Evolutionary conservation across 805 yeast species (phyloP).

Genomic region (Starmerella davenportii): DNA sequence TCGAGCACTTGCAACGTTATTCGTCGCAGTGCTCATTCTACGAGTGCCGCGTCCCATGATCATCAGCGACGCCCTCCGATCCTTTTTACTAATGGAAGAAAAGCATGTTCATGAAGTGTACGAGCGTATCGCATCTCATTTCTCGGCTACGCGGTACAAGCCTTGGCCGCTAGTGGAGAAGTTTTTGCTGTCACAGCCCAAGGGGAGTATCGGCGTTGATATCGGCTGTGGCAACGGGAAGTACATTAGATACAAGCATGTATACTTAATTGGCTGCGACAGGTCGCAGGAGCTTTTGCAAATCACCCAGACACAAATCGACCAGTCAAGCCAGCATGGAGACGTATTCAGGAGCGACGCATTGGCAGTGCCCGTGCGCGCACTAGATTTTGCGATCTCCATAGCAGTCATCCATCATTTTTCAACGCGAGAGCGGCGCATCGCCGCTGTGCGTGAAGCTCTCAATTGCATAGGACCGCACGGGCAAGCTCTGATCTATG

Average conservation of each 20-base stretch:
- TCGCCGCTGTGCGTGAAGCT: conserved; percentile 56
- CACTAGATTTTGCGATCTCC: conserved; percentile 72
- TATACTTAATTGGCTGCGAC: conserved; percentile 52
- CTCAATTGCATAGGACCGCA: conserved; percentile 33
- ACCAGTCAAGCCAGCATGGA: background rate
- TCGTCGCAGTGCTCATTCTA: no score
- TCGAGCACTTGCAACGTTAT: no score
- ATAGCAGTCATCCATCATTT: conserved; percentile 95
- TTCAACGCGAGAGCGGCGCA: conserved; percentile 63
- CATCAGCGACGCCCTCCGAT: no score
- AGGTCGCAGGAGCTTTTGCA: conserved; percentile 21
- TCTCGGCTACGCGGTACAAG: conserved; percentile 82
- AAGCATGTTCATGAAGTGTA: conserved; percentile 72
- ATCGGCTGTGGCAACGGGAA: conserved; percentile 98
- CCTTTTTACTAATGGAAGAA: conserved; percentile 41
- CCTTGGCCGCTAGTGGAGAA: conserved; percentile 93
- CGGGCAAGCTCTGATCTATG: conserved; percentile 67
- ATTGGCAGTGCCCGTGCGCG: conserved; percentile 28
- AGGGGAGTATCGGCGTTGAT: conserved; percentile 64
- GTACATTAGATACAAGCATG: conserved; percentile 54
- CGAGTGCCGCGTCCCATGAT: no score
- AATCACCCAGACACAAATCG: conserved; percentile 19
- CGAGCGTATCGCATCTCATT: conserved; percentile 80
- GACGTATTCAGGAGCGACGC: conserved; percentile 75
- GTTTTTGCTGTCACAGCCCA: conserved; percentile 34